Percentiles rank a stretch among this genome's conserved stretches.
Conservation (phyloP, 495 filamentous ascomycete species). For the Hypomontagnella submonticulosa region DNA sequence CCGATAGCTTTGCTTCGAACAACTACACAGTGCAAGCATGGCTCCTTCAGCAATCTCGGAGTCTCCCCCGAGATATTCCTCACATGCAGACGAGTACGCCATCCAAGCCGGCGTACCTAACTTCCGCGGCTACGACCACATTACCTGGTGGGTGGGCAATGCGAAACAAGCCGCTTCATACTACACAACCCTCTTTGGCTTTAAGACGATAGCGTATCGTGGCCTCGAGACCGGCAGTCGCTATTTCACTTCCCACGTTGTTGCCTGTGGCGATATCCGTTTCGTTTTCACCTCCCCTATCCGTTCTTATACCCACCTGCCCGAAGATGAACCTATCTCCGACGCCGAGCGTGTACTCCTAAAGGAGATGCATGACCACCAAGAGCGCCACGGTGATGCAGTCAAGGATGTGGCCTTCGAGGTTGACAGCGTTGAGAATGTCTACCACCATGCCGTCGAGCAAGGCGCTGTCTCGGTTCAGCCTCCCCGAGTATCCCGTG, state of each 20-base stretch:
- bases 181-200: conserved; percentile 87
- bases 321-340: conserved; percentile 61
- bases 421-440: conserved; percentile 82
- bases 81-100: conserved; percentile 54
- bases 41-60: conserved; percentile 76
- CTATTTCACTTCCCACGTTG: conserved; percentile 78
- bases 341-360: conserved; percentile 66
- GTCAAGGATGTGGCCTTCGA: conserved; percentile 94
- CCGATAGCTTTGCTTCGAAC: not conserved
- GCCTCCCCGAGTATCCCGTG: conserved; percentile 60
- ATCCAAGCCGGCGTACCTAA: conserved; percentile 58
- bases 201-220: conserved; percentile 80
- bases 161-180: conserved; percentile 91
- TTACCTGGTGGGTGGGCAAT: conserved; percentile 95
- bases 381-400: conserved; percentile 85
- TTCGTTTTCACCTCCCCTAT: conserved; percentile 89
- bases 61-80: conserved; percentile 56
- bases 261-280: conserved; percentile 78
- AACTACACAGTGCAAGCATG: conserved; percentile 58
- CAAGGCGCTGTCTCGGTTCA: conserved; percentile 74
- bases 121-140: conserved; percentile 87
- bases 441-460: conserved; percentile 74
- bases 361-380: conserved; percentile 76
- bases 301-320: conserved; percentile 65
- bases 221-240: conserved; percentile 89